Evolutionary conservation across 73 alveolate species (phyloP), one percentile per base, ranked within the genome.

Genomic region (Symbiodinium natans): DNA sequence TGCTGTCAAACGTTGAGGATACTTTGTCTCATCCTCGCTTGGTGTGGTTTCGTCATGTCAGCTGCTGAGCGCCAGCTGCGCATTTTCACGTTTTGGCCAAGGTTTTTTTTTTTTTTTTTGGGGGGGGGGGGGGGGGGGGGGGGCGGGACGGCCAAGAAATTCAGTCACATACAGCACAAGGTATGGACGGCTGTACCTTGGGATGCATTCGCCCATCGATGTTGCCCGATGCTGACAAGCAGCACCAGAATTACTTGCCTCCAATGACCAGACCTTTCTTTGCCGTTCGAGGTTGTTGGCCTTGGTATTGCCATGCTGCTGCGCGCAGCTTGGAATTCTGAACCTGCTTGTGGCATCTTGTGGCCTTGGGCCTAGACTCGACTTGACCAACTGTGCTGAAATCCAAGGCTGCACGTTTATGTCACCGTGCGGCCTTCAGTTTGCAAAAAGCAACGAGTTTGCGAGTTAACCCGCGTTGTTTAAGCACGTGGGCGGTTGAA

Each of bases 181-280:
- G 96, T 82, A 71, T 40, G 96, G 96, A 3, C 87, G 96, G 15
- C 39, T 90, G 54, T 90, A 90, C 87, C 38, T 90, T 46, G 96
- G 96, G 54, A 90, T 90, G 96, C 96, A 90, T 41, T 90, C 96
- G 21, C 96, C 96, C 23, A 41, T 90, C 27, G 96, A 90, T 42
- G 42, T 90, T 31, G 96, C 39, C n/a, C 17, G 36, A 11, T 23
- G 80, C 96, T 31, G 11, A 90, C 48, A 2, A 19, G 82, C 10
- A 13, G 33, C 29, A 29, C 9, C 21, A 41, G 82, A 11, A 1
- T 85, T 31, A 43, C 0, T 1, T 31, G 56, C 40, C 36, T 10
- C 17, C 38, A 1, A 0, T n/a, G n/a, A n/a, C n/a, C n/a, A n/a
- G n/a, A n/a, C n/a, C n/a, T n/a, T n/a, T n/a, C n/a, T n/a, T n/a